Base-by-base conservation (phyloP, 2,329 filamentous ascomycete species). In the Trichoderma koningiopsis region DNA sequence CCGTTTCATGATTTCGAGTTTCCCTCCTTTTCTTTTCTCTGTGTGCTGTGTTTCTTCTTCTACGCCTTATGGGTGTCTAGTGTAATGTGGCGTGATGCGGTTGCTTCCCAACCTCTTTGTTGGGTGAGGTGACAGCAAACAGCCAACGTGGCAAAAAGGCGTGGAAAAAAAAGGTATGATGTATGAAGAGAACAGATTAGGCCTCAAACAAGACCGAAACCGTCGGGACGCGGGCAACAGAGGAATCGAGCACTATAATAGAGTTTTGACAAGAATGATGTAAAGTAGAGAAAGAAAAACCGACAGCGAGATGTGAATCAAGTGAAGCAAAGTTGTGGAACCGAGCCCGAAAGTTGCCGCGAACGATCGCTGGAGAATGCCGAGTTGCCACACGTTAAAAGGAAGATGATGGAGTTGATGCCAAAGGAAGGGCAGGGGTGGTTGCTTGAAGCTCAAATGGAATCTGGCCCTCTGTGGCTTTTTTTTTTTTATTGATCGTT, bases 1-100 rank as follows among this genome's bases (percentile, higher is more conserved):
- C 40, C 73, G 72, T 53, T 73, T 72, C 68, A 69, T 69, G 24
- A 59, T 5, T 10, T 64, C 0, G 35, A 33, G 11, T 31, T 29
- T 60, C 11, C 24, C 29, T n/a, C 29, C 8, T 52, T 11, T 40
- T 33, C 52, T 29, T n/a, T 24, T 47, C 24, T 43, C n/a, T 35
- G 10, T 10, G 47, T 53, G 40, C 6, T n/a, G 40, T 27, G 29
- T 14, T 35, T 6, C 58, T 10, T 19, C 29, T 29, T 11, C 29
- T 29, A 33, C 24, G 31, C 24, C 24, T 10, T 27, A 13, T 53
- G 60, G 16, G 60, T 10, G 43, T 10, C 22, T 49, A 49, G 47
- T 49, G 47, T 49, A 24, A 49, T 22, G 33, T 27, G 61, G 49
- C 27, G 27, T 56, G 53, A 29, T 53, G 29, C 14, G 37, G 33